A percentile compares a stretch with the other conserved stretches of the same genome.
Evolutionary conservation across 108 stramenopile species (phyloP).

Genomic region (Stephanodiscus triporus): DNA sequence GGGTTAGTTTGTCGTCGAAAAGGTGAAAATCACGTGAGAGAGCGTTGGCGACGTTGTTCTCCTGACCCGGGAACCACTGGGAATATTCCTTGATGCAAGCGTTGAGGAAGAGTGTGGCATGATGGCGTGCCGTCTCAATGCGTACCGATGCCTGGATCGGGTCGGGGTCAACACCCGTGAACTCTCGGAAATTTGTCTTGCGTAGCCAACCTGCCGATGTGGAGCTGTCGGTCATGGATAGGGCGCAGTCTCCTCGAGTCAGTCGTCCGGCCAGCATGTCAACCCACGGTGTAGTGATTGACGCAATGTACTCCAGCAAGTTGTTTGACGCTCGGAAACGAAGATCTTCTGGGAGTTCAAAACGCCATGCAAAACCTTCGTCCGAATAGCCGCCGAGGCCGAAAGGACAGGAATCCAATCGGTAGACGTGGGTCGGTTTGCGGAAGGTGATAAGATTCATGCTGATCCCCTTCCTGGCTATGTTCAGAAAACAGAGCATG

Average conservation of each 20-base stretch:
- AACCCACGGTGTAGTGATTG: conserved; percentile 12
- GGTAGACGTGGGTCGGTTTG: too few species aligned
- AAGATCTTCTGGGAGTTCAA: not conserved
- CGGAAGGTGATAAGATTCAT: too few species aligned
- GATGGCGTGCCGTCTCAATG: not conserved
- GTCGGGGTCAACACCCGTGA: not conserved
- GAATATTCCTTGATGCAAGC: not conserved
- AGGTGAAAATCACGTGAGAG: conserved; percentile 19
- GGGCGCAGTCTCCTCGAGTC: conserved; percentile 7
- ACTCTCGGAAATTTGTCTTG: conserved; percentile 13
- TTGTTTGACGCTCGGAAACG: conserved; percentile 26
- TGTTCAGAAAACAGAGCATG: conserved; percentile 8
- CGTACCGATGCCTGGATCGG: not conserved
- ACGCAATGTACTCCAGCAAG: conserved; percentile 20
- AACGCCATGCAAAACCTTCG: conserved; percentile 12
- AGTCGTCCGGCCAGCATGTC: not conserved
- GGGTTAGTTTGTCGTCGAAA: conserved; percentile 14
- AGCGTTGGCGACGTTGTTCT: conserved; percentile 25
- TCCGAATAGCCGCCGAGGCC: too few species aligned
- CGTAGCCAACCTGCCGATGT: not conserved
- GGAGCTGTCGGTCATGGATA: not conserved
- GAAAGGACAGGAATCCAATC: too few species aligned
- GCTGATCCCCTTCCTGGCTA: too few species aligned
- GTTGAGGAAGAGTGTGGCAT: conserved; percentile 1
- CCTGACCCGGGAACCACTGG: conserved; percentile 24